Evolutionary conservation across 371 early-diverging fungal species (phyloP), one percentile per base, ranked within the genome.

Genomic region (Mucor sp.): DNA sequence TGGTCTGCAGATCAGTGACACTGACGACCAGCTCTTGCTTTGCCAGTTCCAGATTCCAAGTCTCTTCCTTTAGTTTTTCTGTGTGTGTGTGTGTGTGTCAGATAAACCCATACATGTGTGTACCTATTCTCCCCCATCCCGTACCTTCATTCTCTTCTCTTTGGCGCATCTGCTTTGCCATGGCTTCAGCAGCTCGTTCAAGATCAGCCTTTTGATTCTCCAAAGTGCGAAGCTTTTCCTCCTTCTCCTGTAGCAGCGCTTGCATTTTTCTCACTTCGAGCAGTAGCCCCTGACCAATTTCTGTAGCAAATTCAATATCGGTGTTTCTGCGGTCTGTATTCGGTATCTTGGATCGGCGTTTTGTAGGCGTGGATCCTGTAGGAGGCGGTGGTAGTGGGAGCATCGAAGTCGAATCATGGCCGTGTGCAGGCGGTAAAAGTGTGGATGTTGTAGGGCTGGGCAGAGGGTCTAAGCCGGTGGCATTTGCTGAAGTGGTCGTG

Each of bases 171-270:
- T 87, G 87, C 58, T 86, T 87, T 37, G 82, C 82, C 76, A 89
- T 82, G 19, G 87, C 80, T 63, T 92, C 91, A 27, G 87, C 82
- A 39, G 84, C 80, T 28, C 85, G 82, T 58, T 87, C 89, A 41
- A 86, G 80, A 65, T 90, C 91, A 27, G 81, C 85, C 62, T 86
- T 88, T 35, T 87, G 84, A 44, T 83, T 85, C 59, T 90, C 89
- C 15, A 89, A 77, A 12, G 82, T 85, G 67, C 87, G 83, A 60
- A 87, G 79, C 63, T 85, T 83, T 70, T 85, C 87, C 39, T 93
- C 93, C 43, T 89, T 85, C 74, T 88, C 88, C 63, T 84, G 84
- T 37, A 84, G 58, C 17, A 78, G 33, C 19, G 80, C 80, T 55
- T 85, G 85, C 80, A 87, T 78, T 28, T 84, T 81, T 47, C 83